Evolutionary conservation across 768 basidiomycete genomes (phyloP).

Genomic region (Termitomyces sp.): DNA sequence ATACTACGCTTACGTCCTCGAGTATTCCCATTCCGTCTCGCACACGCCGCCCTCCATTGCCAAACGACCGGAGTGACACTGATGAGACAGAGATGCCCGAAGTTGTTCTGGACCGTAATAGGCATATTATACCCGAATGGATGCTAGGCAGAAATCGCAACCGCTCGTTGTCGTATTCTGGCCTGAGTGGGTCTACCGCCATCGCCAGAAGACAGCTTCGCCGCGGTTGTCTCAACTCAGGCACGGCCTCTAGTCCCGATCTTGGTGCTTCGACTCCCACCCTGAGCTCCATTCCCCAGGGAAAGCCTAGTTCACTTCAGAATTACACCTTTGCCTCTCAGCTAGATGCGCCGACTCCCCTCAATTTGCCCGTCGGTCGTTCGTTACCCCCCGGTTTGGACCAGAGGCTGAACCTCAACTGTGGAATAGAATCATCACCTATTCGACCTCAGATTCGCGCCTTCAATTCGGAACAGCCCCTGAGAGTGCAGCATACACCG

Average conservation of each 20-base stretch:
- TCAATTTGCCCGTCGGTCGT: constrained; percentile 36
- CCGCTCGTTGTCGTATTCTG: constrained; percentile 49
- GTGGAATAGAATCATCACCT: constrained; percentile 19
- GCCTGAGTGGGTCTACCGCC: constrained; percentile 29
- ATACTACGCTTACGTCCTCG: constrained; percentile 16
- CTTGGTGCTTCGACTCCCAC: constrained; percentile 35
- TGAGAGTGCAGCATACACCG: constrained; percentile 36
- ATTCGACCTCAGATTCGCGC: constrained; percentile 34
- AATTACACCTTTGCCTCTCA: constrained; percentile 32
- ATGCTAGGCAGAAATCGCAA: constrained; percentile 56
- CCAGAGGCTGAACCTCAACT: constrained; percentile 14
- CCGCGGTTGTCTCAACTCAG: constrained; percentile 41
- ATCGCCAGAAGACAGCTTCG: constrained; percentile 34
- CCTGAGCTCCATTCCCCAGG: constrained; percentile 14
- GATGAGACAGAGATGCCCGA: constrained; percentile 90
- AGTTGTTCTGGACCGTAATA: constrained; percentile 84
- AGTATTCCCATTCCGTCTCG: constrained; percentile 15
- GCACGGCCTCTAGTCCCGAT: constrained; percentile 70
- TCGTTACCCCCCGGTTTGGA: constrained; percentile 27
- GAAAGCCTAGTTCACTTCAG: constrained; percentile 38
- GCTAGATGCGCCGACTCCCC: constrained; percentile 45
- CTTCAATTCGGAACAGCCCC: constrained; percentile 36
- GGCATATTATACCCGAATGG: constrained; percentile 97
- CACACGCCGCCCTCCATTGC: constrained; percentile 14
- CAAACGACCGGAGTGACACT: constrained; percentile 40